Conservation (phyloP, 192 early-diverging fungal genomes). For the Mortierella claussenii region DNA sequence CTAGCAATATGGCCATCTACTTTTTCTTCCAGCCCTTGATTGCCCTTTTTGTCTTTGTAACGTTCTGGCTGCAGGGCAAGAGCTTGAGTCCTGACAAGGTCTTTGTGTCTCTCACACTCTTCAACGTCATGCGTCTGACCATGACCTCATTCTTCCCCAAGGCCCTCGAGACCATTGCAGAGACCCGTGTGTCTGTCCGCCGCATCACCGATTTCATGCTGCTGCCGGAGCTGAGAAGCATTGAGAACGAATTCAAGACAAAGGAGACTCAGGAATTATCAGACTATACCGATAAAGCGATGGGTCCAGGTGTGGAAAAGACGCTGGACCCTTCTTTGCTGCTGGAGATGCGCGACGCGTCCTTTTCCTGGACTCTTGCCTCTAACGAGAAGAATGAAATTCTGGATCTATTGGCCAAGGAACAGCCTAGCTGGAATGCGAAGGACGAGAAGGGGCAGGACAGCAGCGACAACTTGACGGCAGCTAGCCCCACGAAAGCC, state of each 20-base stretch:
- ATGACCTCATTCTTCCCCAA: constrained; percentile 57
- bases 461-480: constrained; percentile 4
- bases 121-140: constrained; percentile 55
- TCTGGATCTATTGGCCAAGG: constrained; percentile 32
- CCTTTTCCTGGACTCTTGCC: constrained; percentile 43
- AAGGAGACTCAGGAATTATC: neutral
- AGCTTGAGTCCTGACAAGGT: constrained; percentile 42
- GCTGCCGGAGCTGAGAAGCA: constrained; percentile 43
- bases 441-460: constrained; percentile 5
- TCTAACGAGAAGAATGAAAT: constrained; percentile 30
- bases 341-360: constrained; percentile 43
- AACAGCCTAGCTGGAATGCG: too few relatives aligned
- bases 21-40: constrained; percentile 54
- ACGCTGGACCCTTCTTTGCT: constrained; percentile 12
- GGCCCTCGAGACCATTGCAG: constrained; percentile 56
- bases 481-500: constrained; percentile 25
- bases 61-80: constrained; percentile 46
- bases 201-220: constrained; percentile 55
- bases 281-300: neutral
- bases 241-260: constrained; percentile 42
- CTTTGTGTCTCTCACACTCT: constrained; percentile 49
- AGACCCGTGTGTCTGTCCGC: constrained; percentile 40
- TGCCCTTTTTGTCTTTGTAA: constrained; percentile 45
- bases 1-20: constrained; percentile 52
- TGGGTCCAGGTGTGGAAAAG: constrained; percentile 1